These are phyloP conservation scores for Taphrina communis DNA, from an alignment of 1,139 yeast genomes.

Conservation along the genomic window DNA sequence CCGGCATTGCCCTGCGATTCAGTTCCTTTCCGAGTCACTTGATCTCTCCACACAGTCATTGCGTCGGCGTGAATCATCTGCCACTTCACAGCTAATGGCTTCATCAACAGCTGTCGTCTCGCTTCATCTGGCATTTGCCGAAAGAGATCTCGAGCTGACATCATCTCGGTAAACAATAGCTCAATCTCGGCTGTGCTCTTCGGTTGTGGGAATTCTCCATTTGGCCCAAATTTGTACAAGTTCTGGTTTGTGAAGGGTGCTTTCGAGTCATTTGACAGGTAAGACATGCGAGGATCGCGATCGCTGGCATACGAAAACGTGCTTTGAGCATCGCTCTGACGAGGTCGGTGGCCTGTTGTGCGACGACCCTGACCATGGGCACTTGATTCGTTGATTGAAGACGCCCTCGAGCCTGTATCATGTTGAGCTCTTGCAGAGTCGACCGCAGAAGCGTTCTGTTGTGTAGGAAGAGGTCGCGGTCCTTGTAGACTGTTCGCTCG, in stretches of 20 bases:
- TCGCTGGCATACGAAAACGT: conserved; percentile 20
- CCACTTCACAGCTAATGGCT: conserved; percentile 84
- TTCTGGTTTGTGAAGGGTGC: conserved; percentile 33
- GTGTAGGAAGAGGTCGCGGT: conserved; percentile 32
- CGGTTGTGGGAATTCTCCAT: conserved; percentile 46
- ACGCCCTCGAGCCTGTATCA: conserved; percentile 4
- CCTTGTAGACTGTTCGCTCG: conserved; percentile 38
- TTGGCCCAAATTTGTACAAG: conserved; percentile 39
- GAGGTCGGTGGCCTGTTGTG: conserved; percentile 23
- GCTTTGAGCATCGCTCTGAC: conserved; percentile 32
- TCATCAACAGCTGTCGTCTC: conserved; percentile 75
- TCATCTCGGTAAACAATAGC: conserved; percentile 55
- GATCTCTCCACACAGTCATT: conserved; percentile 68
- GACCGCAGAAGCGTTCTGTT: not conserved
- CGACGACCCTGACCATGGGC: conserved; percentile 9
- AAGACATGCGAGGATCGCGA: conserved; percentile 8
- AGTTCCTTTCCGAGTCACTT: conserved; percentile 42
- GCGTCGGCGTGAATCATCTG: conserved; percentile 88
- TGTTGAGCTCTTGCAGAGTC: not conserved
- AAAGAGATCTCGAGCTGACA: conserved; percentile 68
- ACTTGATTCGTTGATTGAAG: not conserved
- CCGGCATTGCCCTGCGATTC: conserved; percentile 51
- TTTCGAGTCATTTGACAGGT: not conserved
- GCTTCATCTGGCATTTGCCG: conserved; percentile 69
- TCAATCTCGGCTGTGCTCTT: conserved; percentile 26